A percentile compares a stretch with the other conserved stretches of the same genome.
phyloP scores from a whole-genome alignment of 164 flowering plant genomes.

The Aristolochia fimbriata region DNA sequence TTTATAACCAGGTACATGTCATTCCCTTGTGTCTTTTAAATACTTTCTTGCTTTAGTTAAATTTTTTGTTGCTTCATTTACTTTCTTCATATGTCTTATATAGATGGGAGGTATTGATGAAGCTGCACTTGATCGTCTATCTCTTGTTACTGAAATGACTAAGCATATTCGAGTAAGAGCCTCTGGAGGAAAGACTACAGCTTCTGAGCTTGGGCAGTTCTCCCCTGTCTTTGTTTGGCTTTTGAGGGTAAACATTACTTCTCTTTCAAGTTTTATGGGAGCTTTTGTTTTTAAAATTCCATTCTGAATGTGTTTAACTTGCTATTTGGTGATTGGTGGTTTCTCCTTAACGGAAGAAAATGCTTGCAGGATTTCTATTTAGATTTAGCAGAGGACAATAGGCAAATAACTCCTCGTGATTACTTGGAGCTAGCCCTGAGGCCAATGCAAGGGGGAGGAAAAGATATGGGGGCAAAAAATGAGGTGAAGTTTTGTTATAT shows the following conservation, averaged over 20 bases:
- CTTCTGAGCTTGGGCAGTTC: slow-evolving; percentile 94
- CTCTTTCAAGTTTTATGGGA: not conserved
- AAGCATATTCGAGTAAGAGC: slow-evolving; percentile 98
- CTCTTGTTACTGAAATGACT: slow-evolving; percentile 98
- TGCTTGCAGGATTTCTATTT: slow-evolving; percentile 79
- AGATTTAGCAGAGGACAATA: slow-evolving; percentile 76
- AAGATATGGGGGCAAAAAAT: slow-evolving; percentile 73
- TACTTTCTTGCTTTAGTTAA: not conserved
- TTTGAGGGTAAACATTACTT: slow-evolving; percentile 52
- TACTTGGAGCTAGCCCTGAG: slow-evolving; percentile 89
- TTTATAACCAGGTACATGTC: slow-evolving; percentile 80
- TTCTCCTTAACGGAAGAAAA: not conserved
- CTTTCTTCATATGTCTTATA: slow-evolving; percentile 3
- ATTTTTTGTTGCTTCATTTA: not conserved
- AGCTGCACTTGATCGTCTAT: slow-evolving; percentile 93
- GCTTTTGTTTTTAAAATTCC: not conserved
- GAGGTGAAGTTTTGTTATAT: slow-evolving; percentile 41
- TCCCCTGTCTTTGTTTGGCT: slow-evolving; percentile 99
- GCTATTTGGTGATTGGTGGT: slow-evolving; percentile 4
- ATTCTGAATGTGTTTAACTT: not conserved
- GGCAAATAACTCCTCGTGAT: slow-evolving; percentile 93
- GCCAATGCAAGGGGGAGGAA: slow-evolving; percentile 77
- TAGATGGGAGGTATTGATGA: slow-evolving; percentile 99
- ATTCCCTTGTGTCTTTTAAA: not conserved
- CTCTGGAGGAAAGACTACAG: slow-evolving; percentile 70